These are phyloP conservation scores for Glonium stellatum DNA, from an alignment of 495 filamentous ascomycete species.

Conservation along the genomic window DNA sequence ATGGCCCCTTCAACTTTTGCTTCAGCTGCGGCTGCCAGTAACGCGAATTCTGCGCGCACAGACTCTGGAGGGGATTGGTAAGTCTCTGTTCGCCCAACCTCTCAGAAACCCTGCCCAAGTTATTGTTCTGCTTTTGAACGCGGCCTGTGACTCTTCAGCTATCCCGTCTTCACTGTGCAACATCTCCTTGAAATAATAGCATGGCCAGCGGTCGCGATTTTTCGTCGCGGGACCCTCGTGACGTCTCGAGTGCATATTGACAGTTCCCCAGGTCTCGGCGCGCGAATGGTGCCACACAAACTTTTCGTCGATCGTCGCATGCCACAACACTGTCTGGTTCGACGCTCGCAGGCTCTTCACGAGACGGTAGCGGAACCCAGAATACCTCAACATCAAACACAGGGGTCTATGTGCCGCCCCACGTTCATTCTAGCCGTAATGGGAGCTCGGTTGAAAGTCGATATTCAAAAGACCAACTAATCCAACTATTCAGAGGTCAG, in stretches of 20 bases:
- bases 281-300: conserved; percentile 75
- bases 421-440: conserved; percentile 54
- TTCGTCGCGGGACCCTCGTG: background rate
- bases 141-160: background rate
- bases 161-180: conserved; percentile 4
- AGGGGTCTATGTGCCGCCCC: conserved; percentile 56
- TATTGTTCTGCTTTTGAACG: background rate
- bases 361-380: conserved; percentile 25
- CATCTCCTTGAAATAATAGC: background rate
- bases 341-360: conserved; percentile 11
- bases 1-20: conserved; percentile 40
- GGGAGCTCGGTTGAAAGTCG: conserved; percentile 50
- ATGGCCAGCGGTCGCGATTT: background rate
- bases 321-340: conserved; percentile 45
- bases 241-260: background rate
- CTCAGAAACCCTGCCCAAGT: background rate
- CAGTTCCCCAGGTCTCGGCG: conserved; percentile 50
- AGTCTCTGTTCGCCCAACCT: conserved; percentile 8
- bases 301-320: conserved; percentile 76
- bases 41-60: conserved; percentile 30
- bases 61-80: conserved; percentile 35
- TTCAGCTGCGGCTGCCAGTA: conserved; percentile 37
- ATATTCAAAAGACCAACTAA: conserved; percentile 78
- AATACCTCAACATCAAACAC: conserved; percentile 37
- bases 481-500: conserved; percentile 64